Percentiles rank a stretch among this genome's conserved stretches.
Evolutionary conservation across 345 rosid species (phyloP).

Genomic region (Moringa oleifera): DNA sequence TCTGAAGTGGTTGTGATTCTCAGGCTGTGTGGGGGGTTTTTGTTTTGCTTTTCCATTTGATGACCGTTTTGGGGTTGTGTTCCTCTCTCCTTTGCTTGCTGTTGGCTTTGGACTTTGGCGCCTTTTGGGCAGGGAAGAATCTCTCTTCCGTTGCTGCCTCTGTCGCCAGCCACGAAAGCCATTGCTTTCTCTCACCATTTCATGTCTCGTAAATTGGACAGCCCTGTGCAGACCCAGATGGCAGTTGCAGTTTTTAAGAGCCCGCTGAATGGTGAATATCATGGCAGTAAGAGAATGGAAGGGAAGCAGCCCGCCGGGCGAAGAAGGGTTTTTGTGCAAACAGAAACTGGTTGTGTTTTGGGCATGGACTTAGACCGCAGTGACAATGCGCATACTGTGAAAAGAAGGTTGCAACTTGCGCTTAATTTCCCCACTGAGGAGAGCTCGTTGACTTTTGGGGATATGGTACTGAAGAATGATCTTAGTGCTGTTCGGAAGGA

Average conservation of each 20-base stretch:
- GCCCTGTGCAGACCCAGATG: slow-evolving; percentile 98
- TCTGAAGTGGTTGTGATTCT: background rate
- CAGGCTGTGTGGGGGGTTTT: slow-evolving; percentile 17
- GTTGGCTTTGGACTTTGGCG: slow-evolving; percentile 38
- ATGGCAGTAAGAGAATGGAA: slow-evolving; percentile 47
- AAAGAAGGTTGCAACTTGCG: slow-evolving; percentile 89
- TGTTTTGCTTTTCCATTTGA: slow-evolving; percentile 31
- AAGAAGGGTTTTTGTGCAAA: slow-evolving; percentile 89
- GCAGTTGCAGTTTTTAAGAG: slow-evolving; percentile 79
- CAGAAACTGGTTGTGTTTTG: slow-evolving; percentile 92
- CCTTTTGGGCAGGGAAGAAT: slow-evolving; percentile 37
- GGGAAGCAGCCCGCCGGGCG: slow-evolving; percentile 71
- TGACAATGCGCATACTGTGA: slow-evolving; percentile 90
- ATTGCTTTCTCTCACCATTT: slow-evolving; percentile 35
- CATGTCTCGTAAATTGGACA: slow-evolving; percentile 86
- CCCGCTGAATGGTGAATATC: slow-evolving; percentile 62
- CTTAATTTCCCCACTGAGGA: slow-evolving; percentile 79
- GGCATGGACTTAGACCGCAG: slow-evolving; percentile 98
- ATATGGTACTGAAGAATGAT: slow-evolving; percentile 78
- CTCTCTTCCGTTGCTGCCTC: slow-evolving; percentile 41
- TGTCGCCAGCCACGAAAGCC: slow-evolving; percentile 28
- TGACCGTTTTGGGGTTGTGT: slow-evolving; percentile 32
- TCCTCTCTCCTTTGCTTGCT: slow-evolving; percentile 15
- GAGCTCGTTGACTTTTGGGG: slow-evolving; percentile 81
- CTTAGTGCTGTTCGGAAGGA: slow-evolving; percentile 84